Evolutionary conservation across 2,329 filamentous ascomycete genomes (phyloP).

Genomic region (Pyricularia sp.): DNA sequence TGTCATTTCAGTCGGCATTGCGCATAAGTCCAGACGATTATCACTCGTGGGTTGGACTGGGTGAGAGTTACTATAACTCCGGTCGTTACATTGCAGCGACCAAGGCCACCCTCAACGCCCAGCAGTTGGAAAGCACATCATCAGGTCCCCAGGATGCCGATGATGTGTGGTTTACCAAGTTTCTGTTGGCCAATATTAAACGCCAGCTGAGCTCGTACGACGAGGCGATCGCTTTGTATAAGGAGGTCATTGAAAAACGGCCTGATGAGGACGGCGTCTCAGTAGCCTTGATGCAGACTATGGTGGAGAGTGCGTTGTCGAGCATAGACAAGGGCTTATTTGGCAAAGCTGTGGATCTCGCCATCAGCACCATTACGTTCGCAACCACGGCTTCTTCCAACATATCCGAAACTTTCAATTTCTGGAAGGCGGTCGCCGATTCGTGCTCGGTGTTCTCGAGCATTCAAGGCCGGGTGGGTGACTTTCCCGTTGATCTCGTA

Average conservation of each 20-base stretch:
- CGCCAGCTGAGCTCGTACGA: constrained; percentile 86
- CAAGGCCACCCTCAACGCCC: constrained; percentile 78
- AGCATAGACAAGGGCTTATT: constrained; percentile 75
- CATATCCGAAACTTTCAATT: constrained; percentile 67
- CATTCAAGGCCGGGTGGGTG: constrained; percentile 52
- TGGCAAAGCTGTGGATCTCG: constrained; percentile 64
- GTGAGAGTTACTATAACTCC: constrained; percentile 94
- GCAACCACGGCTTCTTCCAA: constrained; percentile 48
- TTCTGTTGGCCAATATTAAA: constrained; percentile 92
- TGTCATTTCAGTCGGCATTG: constrained; percentile 82
- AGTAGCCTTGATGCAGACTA: constrained; percentile 76
- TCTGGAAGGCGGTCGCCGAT: constrained; percentile 89
- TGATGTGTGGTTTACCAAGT: constrained; percentile 88
- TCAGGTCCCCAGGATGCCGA: constrained; percentile 36
- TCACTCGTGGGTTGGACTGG: constrained; percentile 88
- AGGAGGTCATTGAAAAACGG: constrained; percentile 53
- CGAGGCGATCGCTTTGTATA: constrained; percentile 65
- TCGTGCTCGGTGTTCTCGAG: constrained; percentile 74
- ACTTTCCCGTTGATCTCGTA: constrained; percentile 49
- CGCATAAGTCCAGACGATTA: constrained; percentile 77
- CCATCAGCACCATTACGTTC: constrained; percentile 53
- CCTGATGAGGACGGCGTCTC: constrained; percentile 73
- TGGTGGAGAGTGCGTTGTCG: constrained; percentile 68
- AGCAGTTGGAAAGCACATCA: constrained; percentile 53
- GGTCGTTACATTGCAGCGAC: constrained; percentile 89